These are phyloP conservation scores for Epichloe typhina DNA, from an alignment of 2,329 filamentous ascomycete species.

Conservation along the genomic window DNA sequence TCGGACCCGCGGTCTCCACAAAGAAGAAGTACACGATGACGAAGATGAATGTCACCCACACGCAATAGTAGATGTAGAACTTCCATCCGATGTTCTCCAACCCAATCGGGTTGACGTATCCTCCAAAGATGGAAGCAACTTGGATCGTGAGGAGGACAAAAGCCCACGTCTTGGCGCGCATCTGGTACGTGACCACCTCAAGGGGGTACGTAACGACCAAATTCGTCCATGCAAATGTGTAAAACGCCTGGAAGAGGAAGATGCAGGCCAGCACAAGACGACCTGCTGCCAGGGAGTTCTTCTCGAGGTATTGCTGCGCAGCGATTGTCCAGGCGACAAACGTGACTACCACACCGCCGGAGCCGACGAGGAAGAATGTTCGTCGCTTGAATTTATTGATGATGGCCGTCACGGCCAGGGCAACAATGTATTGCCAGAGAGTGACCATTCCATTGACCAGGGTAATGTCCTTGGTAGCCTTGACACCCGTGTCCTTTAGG, in stretches of 20 bases:
- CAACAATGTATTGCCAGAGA: constrained; percentile 29
- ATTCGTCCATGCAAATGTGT: constrained; percentile 30
- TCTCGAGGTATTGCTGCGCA: constrained; percentile 23
- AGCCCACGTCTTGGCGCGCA: constrained; percentile 28
- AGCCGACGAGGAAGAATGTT: constrained; percentile 25
- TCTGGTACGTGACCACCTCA: constrained; percentile 27
- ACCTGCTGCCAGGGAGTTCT: constrained; percentile 17
- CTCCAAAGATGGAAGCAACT: constrained; percentile 23
- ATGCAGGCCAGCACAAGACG: constrained; percentile 27
- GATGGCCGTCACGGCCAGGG: constrained; percentile 22
- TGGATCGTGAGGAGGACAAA: constrained; percentile 28
- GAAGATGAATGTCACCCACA: constrained; percentile 25
- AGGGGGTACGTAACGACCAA: constrained; percentile 29
- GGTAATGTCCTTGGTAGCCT: constrained; percentile 23
- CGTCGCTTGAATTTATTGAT: constrained; percentile 25
- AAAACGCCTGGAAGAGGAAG: constrained; percentile 28
- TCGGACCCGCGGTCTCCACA: constrained; percentile 23
- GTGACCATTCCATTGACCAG: constrained; percentile 29
- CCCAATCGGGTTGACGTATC: constrained; percentile 27
- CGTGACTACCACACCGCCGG: constrained; percentile 23
- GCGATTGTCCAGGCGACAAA: constrained; percentile 28
- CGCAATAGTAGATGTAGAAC: constrained; percentile 28
- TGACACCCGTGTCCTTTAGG: constrained; percentile 25
- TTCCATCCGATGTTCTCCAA: constrained; percentile 26
- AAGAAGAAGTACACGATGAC: constrained; percentile 27